Evolutionary conservation across 495 filamentous ascomycete species (phyloP).

Genomic region (Pyrenula aspistea): DNA sequence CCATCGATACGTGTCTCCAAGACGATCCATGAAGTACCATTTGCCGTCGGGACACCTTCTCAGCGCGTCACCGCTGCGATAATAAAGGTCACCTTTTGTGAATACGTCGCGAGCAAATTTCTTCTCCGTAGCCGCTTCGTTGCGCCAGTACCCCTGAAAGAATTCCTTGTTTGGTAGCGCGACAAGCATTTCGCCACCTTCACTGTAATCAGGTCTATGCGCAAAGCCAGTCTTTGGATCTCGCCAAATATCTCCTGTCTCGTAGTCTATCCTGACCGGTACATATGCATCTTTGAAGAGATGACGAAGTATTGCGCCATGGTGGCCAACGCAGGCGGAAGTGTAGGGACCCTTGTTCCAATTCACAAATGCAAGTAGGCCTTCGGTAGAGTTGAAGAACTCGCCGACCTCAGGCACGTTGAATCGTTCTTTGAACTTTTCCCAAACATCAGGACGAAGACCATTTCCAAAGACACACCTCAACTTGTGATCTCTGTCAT

Average conservation of each 20-base stretch:
- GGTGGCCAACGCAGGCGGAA: slow-evolving; percentile 56
- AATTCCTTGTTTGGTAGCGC: slow-evolving; percentile 41
- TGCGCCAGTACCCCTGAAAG: slow-evolving; percentile 62
- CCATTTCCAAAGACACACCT: slow-evolving; percentile 67
- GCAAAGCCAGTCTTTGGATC: slow-evolving; percentile 58
- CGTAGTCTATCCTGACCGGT: slow-evolving; percentile 56
- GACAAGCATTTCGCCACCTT: slow-evolving; percentile 68
- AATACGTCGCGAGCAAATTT: slow-evolving; percentile 65
- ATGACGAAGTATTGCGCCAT: slow-evolving; percentile 46
- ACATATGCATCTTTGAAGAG: slow-evolving; percentile 39
- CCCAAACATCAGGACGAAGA: slow-evolving; percentile 67
- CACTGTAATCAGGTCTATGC: slow-evolving; percentile 44
- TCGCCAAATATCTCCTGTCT: slow-evolving; percentile 50
- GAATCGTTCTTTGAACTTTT: slow-evolving; percentile 53
- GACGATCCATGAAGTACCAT: slow-evolving; percentile 68
- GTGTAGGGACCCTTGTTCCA: slow-evolving; percentile 47
- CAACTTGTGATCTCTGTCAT: slow-evolving; percentile 54
- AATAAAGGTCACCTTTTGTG: slow-evolving; percentile 61
- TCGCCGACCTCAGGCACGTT: slow-evolving; percentile 45
- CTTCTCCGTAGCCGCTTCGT: slow-evolving; percentile 51
- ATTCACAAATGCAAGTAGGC: slow-evolving; percentile 47
- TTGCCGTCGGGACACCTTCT: slow-evolving; percentile 51
- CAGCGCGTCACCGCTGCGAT: slow-evolving; percentile 63
- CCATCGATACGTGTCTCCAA: slow-evolving; percentile 77
- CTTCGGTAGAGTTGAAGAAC: slow-evolving; percentile 58